phyloP scores from a whole-genome alignment of 2,329 filamentous ascomycete genomes.

The Nigrospora oryzae region DNA sequence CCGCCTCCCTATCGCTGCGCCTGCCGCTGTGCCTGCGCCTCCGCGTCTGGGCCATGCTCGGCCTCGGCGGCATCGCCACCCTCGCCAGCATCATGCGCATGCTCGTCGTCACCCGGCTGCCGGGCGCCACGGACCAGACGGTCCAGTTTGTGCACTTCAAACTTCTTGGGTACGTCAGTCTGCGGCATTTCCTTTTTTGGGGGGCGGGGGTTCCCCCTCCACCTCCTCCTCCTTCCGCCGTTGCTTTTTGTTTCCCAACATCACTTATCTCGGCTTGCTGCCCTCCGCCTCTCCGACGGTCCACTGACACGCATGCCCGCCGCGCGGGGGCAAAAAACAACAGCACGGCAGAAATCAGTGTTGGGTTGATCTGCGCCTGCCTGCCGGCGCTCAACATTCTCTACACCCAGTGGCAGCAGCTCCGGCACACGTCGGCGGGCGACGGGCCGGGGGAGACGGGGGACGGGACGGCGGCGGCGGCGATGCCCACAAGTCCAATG shows the following conservation, averaged over 20 bases:
- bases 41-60: slow-evolving; percentile 1
- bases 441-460: background rate
- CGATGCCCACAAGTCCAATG: background rate
- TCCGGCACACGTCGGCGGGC: background rate
- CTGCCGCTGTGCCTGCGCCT: background rate
- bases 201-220: no score
- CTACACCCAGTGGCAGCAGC: background rate
- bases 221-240: no score
- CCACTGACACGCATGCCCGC: no score
- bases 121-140: background rate
- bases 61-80: background rate
- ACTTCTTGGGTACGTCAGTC: background rate
- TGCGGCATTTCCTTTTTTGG: background rate
- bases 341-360: slow-evolving; percentile 2
- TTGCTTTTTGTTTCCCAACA: no score
- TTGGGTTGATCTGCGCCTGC: slow-evolving; percentile 3
- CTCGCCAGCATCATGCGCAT: slow-evolving; percentile 1
- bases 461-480: no score
- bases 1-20: background rate
- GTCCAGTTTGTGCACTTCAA: slow-evolving; percentile 1
- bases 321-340: no score
- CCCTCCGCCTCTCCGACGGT: no score
- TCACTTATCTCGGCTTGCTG: no score
- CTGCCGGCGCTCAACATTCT: slow-evolving; percentile 3
- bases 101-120: background rate